These are phyloP conservation scores for Canavalia gladiata DNA, from an alignment of 306 rosid genomes.

Conservation along the genomic window DNA sequence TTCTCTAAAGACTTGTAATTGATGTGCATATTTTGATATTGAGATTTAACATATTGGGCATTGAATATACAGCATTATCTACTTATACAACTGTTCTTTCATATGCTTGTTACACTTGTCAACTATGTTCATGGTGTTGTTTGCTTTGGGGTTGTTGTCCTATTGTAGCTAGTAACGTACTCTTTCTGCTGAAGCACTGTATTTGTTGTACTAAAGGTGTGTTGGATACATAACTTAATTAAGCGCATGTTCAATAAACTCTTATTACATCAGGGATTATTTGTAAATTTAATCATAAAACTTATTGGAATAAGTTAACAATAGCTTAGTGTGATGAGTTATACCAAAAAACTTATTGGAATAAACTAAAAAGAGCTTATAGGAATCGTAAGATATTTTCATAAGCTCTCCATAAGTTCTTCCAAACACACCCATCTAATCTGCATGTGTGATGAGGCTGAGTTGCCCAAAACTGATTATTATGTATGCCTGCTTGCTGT, in stretches of 20 bases:
- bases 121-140: constrained; percentile 4
- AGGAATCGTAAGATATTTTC: too few species aligned
- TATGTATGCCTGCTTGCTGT: constrained; percentile 20
- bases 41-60: not conserved
- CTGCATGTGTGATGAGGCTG: not conserved
- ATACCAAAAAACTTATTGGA: too few species aligned
- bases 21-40: constrained; percentile 17
- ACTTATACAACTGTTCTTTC: constrained; percentile 7
- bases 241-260: too few species aligned
- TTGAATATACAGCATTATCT: not conserved
- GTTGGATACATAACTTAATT: too few species aligned
- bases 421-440: not conserved
- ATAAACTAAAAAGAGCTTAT: too few species aligned
- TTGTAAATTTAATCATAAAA: too few species aligned
- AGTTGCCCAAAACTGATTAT: constrained; percentile 37
- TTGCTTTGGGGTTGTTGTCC: constrained; percentile 7
- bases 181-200: not conserved
- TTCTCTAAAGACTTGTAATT: not conserved
- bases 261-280: too few species aligned
- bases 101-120: constrained; percentile 28
- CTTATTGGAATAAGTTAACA: too few species aligned
- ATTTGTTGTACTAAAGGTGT: not conserved
- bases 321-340: too few species aligned
- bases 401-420: too few species aligned
- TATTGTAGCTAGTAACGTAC: not conserved